Conservation (phyloP, 192 early-diverging fungal species). For the Coemansia biformis region DNA sequence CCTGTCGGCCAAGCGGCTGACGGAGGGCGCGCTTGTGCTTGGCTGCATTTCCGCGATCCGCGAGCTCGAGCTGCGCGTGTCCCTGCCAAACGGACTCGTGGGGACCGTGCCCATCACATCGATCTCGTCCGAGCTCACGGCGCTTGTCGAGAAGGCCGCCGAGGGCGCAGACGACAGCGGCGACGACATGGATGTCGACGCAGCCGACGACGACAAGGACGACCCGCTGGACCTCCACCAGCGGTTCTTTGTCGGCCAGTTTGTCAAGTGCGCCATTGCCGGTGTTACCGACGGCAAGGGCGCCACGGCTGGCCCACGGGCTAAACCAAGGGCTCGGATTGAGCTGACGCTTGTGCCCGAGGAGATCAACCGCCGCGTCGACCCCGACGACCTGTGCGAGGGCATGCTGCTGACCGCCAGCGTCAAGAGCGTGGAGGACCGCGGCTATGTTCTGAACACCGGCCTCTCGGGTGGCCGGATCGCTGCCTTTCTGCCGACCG, state of each 20-base stretch:
- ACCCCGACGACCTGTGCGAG: conserved; percentile 57
- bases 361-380: conserved; percentile 68
- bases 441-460: conserved; percentile 78
- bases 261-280: conserved; percentile 68
- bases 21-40: conserved; percentile 67
- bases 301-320: conserved; percentile 36
- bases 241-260: conserved; percentile 79
- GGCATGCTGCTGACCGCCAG: conserved; percentile 67
- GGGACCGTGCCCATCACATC: conserved; percentile 85
- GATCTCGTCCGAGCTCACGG: conserved; percentile 69
- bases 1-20: conserved; percentile 55
- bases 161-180: conserved; percentile 54
- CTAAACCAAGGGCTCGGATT: conserved; percentile 40
- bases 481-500: conserved; percentile 69
- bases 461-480: conserved; percentile 58
- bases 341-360: conserved; percentile 74
- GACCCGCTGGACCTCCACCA: conserved; percentile 62
- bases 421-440: conserved; percentile 85
- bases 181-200: conserved; percentile 48
- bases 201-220: conserved; percentile 22
- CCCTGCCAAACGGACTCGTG: conserved; percentile 77
- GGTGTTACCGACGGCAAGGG: conserved; percentile 44
- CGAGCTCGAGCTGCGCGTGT: conserved; percentile 74
- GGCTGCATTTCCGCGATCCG: conserved; percentile 76
- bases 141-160: conserved; percentile 63